Evolutionary conservation across 768 basidiomycete species (phyloP), one percentile per base, ranked within the genome.

Genomic region (Agrocybe praecox): DNA sequence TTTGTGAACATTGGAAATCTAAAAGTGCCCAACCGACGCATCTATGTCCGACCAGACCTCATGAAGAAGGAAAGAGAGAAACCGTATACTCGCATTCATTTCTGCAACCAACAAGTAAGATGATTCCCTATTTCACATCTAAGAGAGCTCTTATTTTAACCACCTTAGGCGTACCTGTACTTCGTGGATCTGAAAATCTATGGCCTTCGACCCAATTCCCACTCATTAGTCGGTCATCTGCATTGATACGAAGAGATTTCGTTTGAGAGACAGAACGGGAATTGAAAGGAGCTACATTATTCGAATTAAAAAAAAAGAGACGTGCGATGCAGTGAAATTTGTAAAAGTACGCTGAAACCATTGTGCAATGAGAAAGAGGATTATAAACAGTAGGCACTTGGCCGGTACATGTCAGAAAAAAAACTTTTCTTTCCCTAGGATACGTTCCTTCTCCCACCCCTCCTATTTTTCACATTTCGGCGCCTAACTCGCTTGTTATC

Each of bases 401-500:
- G n/a, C n/a, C n/a, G n/a, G n/a, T n/a, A n/a, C n/a, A n/a, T n/a
- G n/a, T n/a, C n/a, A 29, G 9, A 29, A 29, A 29, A 29, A 29
- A 29, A 4, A 29, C 9, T 9, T 29, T 29, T 9, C 26, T 29
- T 44, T 53, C 29, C 36, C 33, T 22, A 58, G 19, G 57, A 22
- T 9, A 40, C 21, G 19, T 47, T 48, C 18, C 56, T 65, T 62
- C 67, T 67, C 57, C 63, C 65, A 49, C 47, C 61, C 21, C 56
- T 62, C 64, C 59, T 71, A 8, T 58, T 48, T 55, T 68, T 76
- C 24, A 59, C 62, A 49, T 45, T 62, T 51, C 71, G 67, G 29
- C 71, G 66, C 34, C 71, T 69, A 6, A 52, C 56, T 22, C 67
- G 71, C 60, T 75, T 76, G 24, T 57, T 69, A 23, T 64, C 63